Base-by-base conservation (phyloP, 768 basidiomycete species). In the Lentinula sp. region DNA sequence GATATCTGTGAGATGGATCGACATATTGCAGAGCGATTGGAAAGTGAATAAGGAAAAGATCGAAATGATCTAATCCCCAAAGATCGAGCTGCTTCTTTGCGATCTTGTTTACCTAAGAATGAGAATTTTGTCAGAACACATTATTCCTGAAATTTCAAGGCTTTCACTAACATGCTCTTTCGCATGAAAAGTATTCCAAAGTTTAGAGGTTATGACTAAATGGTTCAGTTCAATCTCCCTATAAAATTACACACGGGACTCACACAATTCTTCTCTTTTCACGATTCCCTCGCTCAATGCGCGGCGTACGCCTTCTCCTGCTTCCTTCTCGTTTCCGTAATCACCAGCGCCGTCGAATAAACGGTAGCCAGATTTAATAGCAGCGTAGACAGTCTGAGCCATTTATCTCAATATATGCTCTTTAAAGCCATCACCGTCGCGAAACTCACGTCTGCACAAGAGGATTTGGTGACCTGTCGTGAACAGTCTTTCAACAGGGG, bases 281-380 rank as follows among this genome's bases (percentile, higher is more conserved):
- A 96, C 88, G 40, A 95, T 69, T 13, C 93, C 92, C 6, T 93
- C 91, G 43, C 76, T 70, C 65, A 95, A 81, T n/a, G 92, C 93
- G 13, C 85, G 84, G 57, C 78, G 80, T 61, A 95, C 80, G 64
- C 93, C 93, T 67, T 86, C 80, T 1, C 90, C 92, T 4, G 89
- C 88, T 71, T 93, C 86, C 68, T 86, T 89, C 74, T 96, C 94
- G 65, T 96, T 95, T 7, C 89, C 93, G 70, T 93, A 94, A 74
- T 92, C 91, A 65, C 85, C 84, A 35, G 92, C 92, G 62, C 90
- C 88, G 60, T 94, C 93, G 59, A 96, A 79, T 59, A 96, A 87
- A 63, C 93, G 85, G 71, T 93, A 94, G 0, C 94, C 93, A 28
- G 80, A 78, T 71, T 92, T 92, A 75, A 95, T 88, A 16, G 93